A percentile compares a stretch with the other conserved stretches of the same genome.
These are phyloP conservation scores for Leptodermis oblonga DNA, from an alignment of 257 asterid species.

Conservation along the genomic window DNA sequence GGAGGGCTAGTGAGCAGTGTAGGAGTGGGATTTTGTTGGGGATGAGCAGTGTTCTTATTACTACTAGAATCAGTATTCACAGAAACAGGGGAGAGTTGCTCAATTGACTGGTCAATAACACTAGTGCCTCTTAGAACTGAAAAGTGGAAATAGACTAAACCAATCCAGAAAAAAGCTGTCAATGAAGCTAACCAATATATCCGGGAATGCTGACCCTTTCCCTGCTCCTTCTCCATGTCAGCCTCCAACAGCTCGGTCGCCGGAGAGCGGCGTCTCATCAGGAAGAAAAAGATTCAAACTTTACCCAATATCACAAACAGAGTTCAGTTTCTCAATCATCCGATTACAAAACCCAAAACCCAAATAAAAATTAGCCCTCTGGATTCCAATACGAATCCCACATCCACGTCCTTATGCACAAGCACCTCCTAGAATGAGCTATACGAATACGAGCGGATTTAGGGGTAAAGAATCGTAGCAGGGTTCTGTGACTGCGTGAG, in stretches of 20 bases:
- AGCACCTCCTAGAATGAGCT: too few relatives aligned
- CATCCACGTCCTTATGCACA: too few relatives aligned
- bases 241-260: slow-evolving; percentile 24
- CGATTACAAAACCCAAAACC: slow-evolving; percentile 1
- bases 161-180: slow-evolving; percentile 59
- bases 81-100: slow-evolving; percentile 31
- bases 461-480: background rate
- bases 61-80: slow-evolving; percentile 5
- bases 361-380: background rate
- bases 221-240: slow-evolving; percentile 59
- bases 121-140: slow-evolving; percentile 34
- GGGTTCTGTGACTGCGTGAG: background rate
- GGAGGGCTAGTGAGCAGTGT: slow-evolving; percentile 9
- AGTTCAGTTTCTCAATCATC: background rate
- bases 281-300: slow-evolving; percentile 4
- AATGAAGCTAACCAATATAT: slow-evolving; percentile 49
- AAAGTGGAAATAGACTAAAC: slow-evolving; percentile 55
- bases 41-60: slow-evolving; percentile 9
- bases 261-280: slow-evolving; percentile 63
- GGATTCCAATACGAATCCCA: background rate
- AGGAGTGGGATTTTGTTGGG: slow-evolving; percentile 21
- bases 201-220: slow-evolving; percentile 48
- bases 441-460: too few relatives aligned
- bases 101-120: slow-evolving; percentile 19
- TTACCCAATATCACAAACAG: background rate